Base-by-base conservation (phyloP, 768 basidiomycete genomes). In the Auricularia cornea region DNA sequence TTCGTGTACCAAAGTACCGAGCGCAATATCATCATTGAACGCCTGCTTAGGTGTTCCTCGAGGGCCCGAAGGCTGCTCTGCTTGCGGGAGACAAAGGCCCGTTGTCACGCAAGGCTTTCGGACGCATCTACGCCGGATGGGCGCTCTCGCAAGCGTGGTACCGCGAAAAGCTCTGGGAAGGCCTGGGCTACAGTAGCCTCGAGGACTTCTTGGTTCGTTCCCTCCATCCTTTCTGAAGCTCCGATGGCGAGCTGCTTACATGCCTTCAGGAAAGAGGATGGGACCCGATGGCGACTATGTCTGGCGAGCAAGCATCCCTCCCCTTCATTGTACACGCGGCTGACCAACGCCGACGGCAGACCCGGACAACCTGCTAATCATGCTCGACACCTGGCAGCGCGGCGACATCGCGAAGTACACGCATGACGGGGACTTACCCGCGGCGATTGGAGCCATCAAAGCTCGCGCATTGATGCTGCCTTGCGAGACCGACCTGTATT, bases 401-500 rank as follows among this genome's bases (percentile, higher is more conserved):
- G 82, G 78, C 11, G 82, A 83, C 66, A 73, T 83, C 20, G 75
- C 81, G 66, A 8, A 48, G 44, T 10, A 18, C 5, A 8, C 44
- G 44, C 20, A 48, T 18, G 72, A 72, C 0, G 80, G 79, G 18
- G 73, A 82, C 66, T 74, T 82, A 31, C 73, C 70, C 56, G 76
- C 73, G 38, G 74, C 75, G 44, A 68, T 85, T 62, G 65, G 69
- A 2, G 69, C 68, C 20, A 81, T 84, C 71, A 79, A 79, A 64
- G 82, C 83, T 3, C 80, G 76, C 63, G 83, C 82, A 3, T 66
- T 85, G 51, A 79, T 84, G 57, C 83, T 85, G 82, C 83, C 84
- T 3, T 80, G 78, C 66, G 83, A 82, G 73, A 84, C 81, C 1
- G 84, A 85, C 65, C 69, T 85, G 41, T 84, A 84, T 69, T 85